Conservation (phyloP, 805 yeast genomes). For the Kazachstania bromeliacearum region DNA sequence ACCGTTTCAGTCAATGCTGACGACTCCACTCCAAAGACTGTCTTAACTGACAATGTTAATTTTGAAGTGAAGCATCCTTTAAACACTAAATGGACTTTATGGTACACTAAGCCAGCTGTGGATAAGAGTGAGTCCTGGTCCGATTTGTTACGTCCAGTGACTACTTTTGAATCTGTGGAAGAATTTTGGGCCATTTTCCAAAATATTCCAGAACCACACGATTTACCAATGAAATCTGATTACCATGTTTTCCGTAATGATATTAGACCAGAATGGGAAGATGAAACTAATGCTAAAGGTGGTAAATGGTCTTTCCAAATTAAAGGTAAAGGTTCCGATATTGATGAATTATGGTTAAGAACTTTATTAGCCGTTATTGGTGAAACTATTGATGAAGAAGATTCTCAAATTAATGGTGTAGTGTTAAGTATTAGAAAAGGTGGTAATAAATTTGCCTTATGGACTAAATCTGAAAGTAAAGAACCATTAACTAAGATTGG, state of each 20-base stretch:
- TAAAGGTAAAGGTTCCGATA: slow-evolving; percentile 49
- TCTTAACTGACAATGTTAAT: slow-evolving; percentile 21
- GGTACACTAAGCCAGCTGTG: slow-evolving; percentile 93
- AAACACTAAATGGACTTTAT: slow-evolving; percentile 85
- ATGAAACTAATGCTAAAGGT: slow-evolving; percentile 73
- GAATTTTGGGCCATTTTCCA: slow-evolving; percentile 98
- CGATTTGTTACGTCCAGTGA: slow-evolving; percentile 85
- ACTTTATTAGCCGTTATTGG: slow-evolving; percentile 86
- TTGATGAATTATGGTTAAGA: slow-evolving; percentile 89
- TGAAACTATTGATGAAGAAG: slow-evolving; percentile 81
- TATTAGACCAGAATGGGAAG: slow-evolving; percentile 98
- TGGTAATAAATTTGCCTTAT: slow-evolving; percentile 76
- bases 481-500: slow-evolving; percentile 67
- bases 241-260: slow-evolving; percentile 92
- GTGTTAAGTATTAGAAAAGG: slow-evolving; percentile 81
- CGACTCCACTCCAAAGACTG: slow-evolving; percentile 20
- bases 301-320: slow-evolving; percentile 89
- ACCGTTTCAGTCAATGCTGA: slow-evolving; percentile 17
- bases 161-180: slow-evolving; percentile 88
- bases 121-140: slow-evolving; percentile 80
- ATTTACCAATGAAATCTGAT: slow-evolving; percentile 85
- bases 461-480: slow-evolving; percentile 77
- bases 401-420: slow-evolving; percentile 85
- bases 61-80: slow-evolving; percentile 61
- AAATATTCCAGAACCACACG: slow-evolving; percentile 84